Evolutionary conservation across 2,329 filamentous ascomycete genomes (phyloP), one percentile per base, ranked within the genome.

Genomic region (Scedosporium apiospermum): DNA sequence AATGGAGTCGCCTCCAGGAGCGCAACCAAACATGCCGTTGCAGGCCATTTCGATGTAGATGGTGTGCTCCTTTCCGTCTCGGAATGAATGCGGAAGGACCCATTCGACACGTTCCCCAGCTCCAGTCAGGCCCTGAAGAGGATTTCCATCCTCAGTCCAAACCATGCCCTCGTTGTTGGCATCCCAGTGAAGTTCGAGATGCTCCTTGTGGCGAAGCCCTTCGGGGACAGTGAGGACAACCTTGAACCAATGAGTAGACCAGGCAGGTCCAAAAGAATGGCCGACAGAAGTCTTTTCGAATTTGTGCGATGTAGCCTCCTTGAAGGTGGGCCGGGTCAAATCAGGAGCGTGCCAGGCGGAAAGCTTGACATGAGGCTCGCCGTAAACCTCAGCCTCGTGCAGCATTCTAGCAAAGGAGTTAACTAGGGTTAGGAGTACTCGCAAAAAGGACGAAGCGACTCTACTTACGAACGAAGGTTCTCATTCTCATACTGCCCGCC

Each of bases 11-110:
- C 91, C 91, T 21, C 88, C 88, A 0, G 88, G 82, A 0, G 92
- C 89, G 73, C 96, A 96, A 68, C 95, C 95, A 76, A 98, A 98
- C 93, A 98, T 98, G 74, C 88, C 88, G 74, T 99, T 99, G 77
- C 95, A 98, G 21, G 95, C 95, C 90, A 98, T 96, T 77, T 99
- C 95, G 66, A 99, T 88, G 74, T 97, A 99, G 69, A 99, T 90
- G 18, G 82, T 86, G 73, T 98, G 93, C 69, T 92, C 85, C 72
- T 93, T 87, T 61, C 91, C 93, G 73, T 96, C 90, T 65, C 90
- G 84, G 77, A 90, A 96, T 16, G 80, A 79, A 60, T 90, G 80
- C 7, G 95, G 93, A 55, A 99, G 80, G 64, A 96, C 86, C 93
- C 93, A 99, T 75, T 98, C 92, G 16, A 88, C 83, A 62, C 95